These are phyloP conservation scores for Fraxinus velutina DNA, from an alignment of 305 asterid genomes.

Conservation along the genomic window DNA sequence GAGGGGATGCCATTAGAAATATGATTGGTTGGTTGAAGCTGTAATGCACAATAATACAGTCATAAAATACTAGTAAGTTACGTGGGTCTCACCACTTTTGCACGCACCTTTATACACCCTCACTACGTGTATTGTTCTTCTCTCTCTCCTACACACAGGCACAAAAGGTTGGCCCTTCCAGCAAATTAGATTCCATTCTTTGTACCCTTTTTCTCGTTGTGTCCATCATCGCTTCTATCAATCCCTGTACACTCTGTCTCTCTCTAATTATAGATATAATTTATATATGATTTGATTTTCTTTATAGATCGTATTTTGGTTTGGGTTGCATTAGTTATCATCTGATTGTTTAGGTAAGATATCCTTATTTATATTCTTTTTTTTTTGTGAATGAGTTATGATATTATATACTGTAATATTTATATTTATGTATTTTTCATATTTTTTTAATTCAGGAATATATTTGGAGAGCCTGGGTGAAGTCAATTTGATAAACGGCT, in stretches of 20 bases:
- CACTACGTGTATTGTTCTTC: conserved; percentile 12
- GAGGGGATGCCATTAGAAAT: neutral
- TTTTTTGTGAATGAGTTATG: neutral
- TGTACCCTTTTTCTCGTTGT: neutral
- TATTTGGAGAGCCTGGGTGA: conserved; percentile 18
- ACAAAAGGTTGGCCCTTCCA: conserved; percentile 31
- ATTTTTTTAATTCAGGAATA: conserved; percentile 3
- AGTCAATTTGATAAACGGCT: neutral
- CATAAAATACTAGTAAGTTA: conserved; percentile 6
- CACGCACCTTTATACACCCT: conserved; percentile 19
- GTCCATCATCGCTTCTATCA: neutral
- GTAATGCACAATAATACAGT: neutral
- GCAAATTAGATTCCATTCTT: conserved; percentile 39
- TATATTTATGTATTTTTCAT: neutral
- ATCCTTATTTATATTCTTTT: neutral
- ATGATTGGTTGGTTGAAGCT: neutral
- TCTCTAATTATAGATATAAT: neutral
- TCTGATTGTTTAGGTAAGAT: conserved; percentile 28
- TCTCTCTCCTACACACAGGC: neutral
- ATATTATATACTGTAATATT: neutral
- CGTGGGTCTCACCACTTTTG: conserved; percentile 12
- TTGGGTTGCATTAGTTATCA: conserved; percentile 10
- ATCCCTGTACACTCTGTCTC: neutral
- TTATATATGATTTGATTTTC: neutral
- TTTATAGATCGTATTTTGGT: conserved; percentile 16